Base-by-base conservation (phyloP, 176 grass and related monocot species). In the Elaeis guineensis region DNA sequence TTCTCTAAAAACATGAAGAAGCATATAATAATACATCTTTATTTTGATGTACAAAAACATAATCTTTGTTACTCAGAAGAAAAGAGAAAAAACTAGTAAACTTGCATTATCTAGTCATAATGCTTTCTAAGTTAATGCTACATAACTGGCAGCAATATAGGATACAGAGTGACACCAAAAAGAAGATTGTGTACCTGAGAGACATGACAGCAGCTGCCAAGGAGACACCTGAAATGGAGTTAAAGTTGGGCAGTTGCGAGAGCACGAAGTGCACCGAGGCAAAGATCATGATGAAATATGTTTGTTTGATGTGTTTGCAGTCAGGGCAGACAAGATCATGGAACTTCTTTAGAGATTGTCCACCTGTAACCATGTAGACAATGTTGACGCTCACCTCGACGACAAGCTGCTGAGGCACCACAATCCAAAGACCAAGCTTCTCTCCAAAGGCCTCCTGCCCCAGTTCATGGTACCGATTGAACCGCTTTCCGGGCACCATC, bases 311-410 rank as follows among this genome's bases (percentile, higher is more conserved):
- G 30, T 17, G 2, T 69, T 83, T 95, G 80, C 86, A 87, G 51
- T 50, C 3, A 0, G 63, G 74, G 57, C 91, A 95, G 61, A 95
- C 71, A n/a, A 83, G 61, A n/a, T 90, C 83, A 49, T 90, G 91
- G 63, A 95, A 90, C 78, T 90, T 95, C 83, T 82, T 81, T 18
- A 95, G 74, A 5, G 86, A 95, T 51, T 63, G 83, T 20, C 91
- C 91, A 5, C 91, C 91, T 19, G 91, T 95, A 21, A 95, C 91
- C 91, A 95, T 95, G 80, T 95, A 95, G 0, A 95, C 83, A n/a
- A 95, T 95, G 83, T 95, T 73, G 11, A 87, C 86, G 12, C 91
- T 86, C 3, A 95, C 86, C 78, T 95, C 86, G 3, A 95, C 91
- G 1, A 90, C 4, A 0, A 90, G 67, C 77, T 90, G 91, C 73